Evolutionary conservation across 192 early-diverging fungal genomes (phyloP).

Genomic region (Linnemannia hyalina): DNA sequence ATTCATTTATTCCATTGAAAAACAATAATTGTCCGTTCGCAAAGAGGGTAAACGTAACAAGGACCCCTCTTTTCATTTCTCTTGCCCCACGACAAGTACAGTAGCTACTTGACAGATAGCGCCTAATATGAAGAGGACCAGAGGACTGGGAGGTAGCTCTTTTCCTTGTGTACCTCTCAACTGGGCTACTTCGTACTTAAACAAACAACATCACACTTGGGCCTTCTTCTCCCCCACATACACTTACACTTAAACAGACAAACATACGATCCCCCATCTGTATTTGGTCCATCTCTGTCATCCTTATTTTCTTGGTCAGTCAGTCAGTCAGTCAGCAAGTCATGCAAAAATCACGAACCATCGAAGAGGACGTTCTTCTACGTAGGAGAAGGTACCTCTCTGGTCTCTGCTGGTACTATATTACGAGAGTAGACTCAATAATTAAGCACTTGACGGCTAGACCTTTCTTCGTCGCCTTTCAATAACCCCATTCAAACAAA

Average conservation of each 20-base stretch:
- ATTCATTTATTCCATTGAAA: neutral
- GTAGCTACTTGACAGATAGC: neutral
- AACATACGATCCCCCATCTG: neutral
- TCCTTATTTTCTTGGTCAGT: neutral
- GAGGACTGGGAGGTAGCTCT: neutral
- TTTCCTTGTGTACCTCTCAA: neutral
- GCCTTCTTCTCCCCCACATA: neutral
- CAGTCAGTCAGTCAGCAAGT: neutral
- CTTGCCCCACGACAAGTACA: neutral
- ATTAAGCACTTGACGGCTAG: neutral
- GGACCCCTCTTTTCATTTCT: neutral
- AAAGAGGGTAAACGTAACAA: neutral
- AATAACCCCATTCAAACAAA: neutral
- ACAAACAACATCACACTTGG: neutral
- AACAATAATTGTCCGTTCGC: neutral
- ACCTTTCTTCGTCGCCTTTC: neutral
- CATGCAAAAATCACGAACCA: neutral
- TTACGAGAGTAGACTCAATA: neutral
- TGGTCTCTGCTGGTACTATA: neutral
- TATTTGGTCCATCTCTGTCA: neutral
- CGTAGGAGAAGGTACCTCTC: neutral
- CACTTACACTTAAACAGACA: neutral
- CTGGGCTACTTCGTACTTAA: neutral
- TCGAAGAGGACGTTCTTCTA: conserved; percentile 6
- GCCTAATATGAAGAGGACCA: neutral